Evolutionary conservation across 192 early-diverging fungal genomes (phyloP).

Genomic region (Tieghemiomyces parasiticus): DNA sequence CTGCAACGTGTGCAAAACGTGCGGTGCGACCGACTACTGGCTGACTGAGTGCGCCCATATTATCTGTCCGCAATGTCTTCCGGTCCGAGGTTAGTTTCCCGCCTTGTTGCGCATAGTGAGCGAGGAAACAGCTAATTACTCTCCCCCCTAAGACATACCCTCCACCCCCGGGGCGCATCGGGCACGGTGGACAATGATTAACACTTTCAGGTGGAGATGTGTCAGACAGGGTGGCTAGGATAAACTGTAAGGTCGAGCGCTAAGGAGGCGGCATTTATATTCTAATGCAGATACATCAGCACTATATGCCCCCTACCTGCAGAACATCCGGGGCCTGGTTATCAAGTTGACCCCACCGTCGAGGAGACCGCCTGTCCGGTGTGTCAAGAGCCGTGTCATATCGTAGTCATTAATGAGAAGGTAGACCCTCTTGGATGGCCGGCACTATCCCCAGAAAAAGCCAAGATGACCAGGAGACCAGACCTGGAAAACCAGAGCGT

Average conservation of each 20-base stretch:
- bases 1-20: constrained; percentile 2
- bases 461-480: too few relatives aligned
- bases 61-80: neutral
- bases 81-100: neutral
- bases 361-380: neutral
- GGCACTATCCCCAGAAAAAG: too few relatives aligned
- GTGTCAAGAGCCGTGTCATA: neutral
- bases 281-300: neutral
- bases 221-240: neutral
- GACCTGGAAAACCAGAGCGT: too few relatives aligned
- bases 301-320: neutral
- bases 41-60: constrained; percentile 11
- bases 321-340: neutral
- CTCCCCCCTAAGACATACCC: too few relatives aligned
- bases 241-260: neutral
- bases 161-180: too few relatives aligned
- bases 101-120: neutral
- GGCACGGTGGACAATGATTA: neutral
- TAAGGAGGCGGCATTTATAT: neutral
- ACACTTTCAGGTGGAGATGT: neutral
- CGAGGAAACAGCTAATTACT: neutral
- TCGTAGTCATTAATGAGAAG: neutral
- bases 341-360: neutral
- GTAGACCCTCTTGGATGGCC: neutral
- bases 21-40: neutral